phyloP scores from a whole-genome alignment of 2,329 filamentous ascomycete species.

The Talaromyces sp. region DNA sequence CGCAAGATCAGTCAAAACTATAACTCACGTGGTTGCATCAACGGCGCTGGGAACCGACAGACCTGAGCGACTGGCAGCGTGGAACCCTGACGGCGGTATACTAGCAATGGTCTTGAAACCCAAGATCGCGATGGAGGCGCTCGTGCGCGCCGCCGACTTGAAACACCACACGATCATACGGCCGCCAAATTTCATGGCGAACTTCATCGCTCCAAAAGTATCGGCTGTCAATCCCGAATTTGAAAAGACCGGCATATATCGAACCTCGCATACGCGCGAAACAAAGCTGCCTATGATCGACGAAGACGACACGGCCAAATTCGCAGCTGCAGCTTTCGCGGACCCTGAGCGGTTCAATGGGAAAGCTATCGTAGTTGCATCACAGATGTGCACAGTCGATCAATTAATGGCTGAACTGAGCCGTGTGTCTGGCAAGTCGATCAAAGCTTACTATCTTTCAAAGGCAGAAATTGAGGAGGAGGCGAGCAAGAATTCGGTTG shows the following conservation, averaged over 20 bases:
- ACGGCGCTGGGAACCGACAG: slow-evolving; percentile 29
- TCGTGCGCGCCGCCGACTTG: slow-evolving; percentile 38
- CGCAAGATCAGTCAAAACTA: slow-evolving; percentile 27
- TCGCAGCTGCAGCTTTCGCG: slow-evolving; percentile 44
- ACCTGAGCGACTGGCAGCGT: slow-evolving; percentile 27
- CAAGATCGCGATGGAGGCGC: slow-evolving; percentile 45
- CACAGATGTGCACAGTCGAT: slow-evolving; percentile 39
- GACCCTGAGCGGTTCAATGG: slow-evolving; percentile 41
- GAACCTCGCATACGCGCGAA: slow-evolving; percentile 34
- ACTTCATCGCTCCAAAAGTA: slow-evolving; percentile 46
- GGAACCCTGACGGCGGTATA: slow-evolving; percentile 26
- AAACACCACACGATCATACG: slow-evolving; percentile 49
- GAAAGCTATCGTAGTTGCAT: slow-evolving; percentile 42
- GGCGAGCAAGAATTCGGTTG: slow-evolving; percentile 34
- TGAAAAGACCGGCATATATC: slow-evolving; percentile 37
- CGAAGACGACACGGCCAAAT: slow-evolving; percentile 47
- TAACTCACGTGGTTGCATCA: slow-evolving; percentile 33
- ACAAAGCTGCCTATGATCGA: slow-evolving; percentile 45
- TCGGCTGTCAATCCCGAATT: slow-evolving; percentile 39
- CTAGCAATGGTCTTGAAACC: slow-evolving; percentile 31
- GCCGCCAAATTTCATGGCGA: slow-evolving; percentile 52
- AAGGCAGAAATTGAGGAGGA: slow-evolving; percentile 42
- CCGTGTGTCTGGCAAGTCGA: slow-evolving; percentile 29
- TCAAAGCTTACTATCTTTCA: slow-evolving; percentile 40
- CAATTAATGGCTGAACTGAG: slow-evolving; percentile 39